A percentile compares a stretch with the other conserved stretches of the same genome.
Evolutionary conservation across 352 stramenopile genomes (phyloP).

Genomic region (Pythium rishiriense): DNA sequence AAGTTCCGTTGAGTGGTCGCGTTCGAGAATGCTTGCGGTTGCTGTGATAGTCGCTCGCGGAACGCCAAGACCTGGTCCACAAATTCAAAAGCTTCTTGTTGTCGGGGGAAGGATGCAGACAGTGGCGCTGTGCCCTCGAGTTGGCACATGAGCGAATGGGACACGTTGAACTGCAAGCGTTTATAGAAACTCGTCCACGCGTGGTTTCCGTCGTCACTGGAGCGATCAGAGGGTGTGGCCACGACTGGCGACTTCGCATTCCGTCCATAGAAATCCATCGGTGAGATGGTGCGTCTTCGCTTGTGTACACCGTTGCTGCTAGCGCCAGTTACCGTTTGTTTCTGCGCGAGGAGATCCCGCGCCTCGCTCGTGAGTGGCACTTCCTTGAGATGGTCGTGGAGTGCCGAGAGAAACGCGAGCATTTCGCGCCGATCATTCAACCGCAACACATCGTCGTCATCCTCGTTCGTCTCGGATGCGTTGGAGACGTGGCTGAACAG

Average conservation of each 20-base stretch:
- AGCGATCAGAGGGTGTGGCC: not conserved
- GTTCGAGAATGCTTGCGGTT: not conserved
- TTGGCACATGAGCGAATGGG: slow-evolving; percentile 74
- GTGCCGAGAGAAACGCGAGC: slow-evolving; percentile 37
- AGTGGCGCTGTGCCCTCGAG: slow-evolving; percentile 70
- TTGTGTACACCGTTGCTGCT: slow-evolving; percentile 3
- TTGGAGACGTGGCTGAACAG: slow-evolving; percentile 42
- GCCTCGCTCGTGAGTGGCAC: slow-evolving; percentile 44
- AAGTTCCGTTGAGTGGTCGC: not conserved
- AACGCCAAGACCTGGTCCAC: slow-evolving; percentile 57
- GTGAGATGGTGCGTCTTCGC: slow-evolving; percentile 16
- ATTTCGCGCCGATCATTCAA: slow-evolving; percentile 27
- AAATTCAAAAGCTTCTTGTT: slow-evolving; percentile 83
- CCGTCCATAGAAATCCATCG: slow-evolving; percentile 24
- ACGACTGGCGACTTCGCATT: not conserved
- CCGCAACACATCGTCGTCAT: not conserved
- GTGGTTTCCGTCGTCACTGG: not conserved
- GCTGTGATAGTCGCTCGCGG: slow-evolving; percentile 26
- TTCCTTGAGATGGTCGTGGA: slow-evolving; percentile 49
- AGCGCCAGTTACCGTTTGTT: not conserved
- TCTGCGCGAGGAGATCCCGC: slow-evolving; percentile 35
- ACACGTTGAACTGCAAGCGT: slow-evolving; percentile 77
- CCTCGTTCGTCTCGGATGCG: not conserved
- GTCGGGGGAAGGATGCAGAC: slow-evolving; percentile 65
- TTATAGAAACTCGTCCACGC: slow-evolving; percentile 62